These are phyloP conservation scores for Cocos nucifera DNA, from an alignment of 176 grass and related monocot genomes.

Conservation along the genomic window DNA sequence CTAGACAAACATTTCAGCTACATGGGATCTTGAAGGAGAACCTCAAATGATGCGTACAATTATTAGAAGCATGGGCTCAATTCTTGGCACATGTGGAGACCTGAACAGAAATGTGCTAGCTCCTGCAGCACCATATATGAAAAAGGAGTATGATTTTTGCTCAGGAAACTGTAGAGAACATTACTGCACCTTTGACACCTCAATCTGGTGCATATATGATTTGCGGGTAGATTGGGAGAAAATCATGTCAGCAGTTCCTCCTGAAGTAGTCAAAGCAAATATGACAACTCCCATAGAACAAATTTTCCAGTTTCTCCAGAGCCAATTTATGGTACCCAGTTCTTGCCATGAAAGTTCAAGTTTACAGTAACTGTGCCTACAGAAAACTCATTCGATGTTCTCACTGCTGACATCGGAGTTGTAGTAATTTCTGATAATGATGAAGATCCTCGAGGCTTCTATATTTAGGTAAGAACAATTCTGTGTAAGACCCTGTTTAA, in stretches of 20 bases:
- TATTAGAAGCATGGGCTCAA: slow-evolving; percentile 90
- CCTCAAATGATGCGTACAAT: slow-evolving; percentile 73
- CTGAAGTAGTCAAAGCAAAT: slow-evolving; percentile 60
- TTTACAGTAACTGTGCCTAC: slow-evolving; percentile 49
- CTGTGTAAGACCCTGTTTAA: no score
- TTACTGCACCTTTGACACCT: slow-evolving; percentile 61
- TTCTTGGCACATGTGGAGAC: slow-evolving; percentile 87
- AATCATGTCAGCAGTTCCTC: slow-evolving; percentile 83
- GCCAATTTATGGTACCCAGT: slow-evolving; percentile 79
- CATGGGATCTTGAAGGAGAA: slow-evolving; percentile 92
- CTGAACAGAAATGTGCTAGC: slow-evolving; percentile 94
- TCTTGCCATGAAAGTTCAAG: slow-evolving; percentile 88
- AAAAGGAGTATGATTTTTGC: slow-evolving; percentile 60
- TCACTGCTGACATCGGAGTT: slow-evolving; percentile 85
- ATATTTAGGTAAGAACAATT: slow-evolving; percentile 66
- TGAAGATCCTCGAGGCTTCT: slow-evolving; percentile 77
- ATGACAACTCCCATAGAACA: slow-evolving; percentile 78
- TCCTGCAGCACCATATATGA: slow-evolving; percentile 74
- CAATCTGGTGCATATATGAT: slow-evolving; percentile 93
- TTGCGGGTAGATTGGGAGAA: slow-evolving; percentile 96
- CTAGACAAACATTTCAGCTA: slow-evolving; percentile 89
- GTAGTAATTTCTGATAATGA: slow-evolving; percentile 80
- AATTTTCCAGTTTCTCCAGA: slow-evolving; percentile 84
- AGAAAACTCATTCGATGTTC: slow-evolving; percentile 90
- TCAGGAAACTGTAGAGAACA: slow-evolving; percentile 76